Evolutionary conservation across 2,329 filamentous ascomycete genomes (phyloP), one percentile per base, ranked within the genome.

Genomic region (Cladorrhinum sp.): DNA sequence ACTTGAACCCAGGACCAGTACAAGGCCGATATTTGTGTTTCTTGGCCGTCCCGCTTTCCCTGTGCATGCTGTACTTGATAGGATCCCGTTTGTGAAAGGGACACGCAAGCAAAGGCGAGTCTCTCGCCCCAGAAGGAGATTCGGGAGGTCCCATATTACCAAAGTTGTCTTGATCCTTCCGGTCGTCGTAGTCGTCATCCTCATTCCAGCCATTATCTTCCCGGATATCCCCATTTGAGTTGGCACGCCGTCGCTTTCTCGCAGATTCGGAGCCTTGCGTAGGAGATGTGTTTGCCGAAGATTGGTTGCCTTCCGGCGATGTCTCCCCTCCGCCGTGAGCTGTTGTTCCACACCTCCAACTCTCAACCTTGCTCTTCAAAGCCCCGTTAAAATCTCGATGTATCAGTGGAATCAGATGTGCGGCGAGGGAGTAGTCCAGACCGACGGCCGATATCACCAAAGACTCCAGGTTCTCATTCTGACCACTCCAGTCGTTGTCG

Each of bases 41-140:
- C 56, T 68, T 67, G 1, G 55, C 60, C 56, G 61, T 2, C 57
- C 58, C 6, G 59, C 52, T 1, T 63, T 64, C 14, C 54, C 60
- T 48, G 49, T 69, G 66, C 28, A 68, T 67, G 1, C 68, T 66
- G 52, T 71, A 71, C 49, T 67, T 69, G n/a, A 50, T 46, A 2
- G 68, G 68, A 18, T 71, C 65, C 2, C 57, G 46, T 46, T 70
- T 71, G 65, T 71, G 67, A 33, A 71, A 71, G 1, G 68, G 69
- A 36, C 69, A 71, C 0, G 69, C 69, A 2, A 71, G 59, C 16
- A 66, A 53, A 1, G 56, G 62, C 21, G 56, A 30, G 4, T 53
- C 49, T 12, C 58, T 54, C 1, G 50, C 51, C 12, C 58, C 59
- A 7, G 36, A 33, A n/a, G 58, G 63, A 10, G 56, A 51, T n/a